Conservation (phyloP, 257 asterid species). For the Rauvolfia tetraphylla region DNA sequence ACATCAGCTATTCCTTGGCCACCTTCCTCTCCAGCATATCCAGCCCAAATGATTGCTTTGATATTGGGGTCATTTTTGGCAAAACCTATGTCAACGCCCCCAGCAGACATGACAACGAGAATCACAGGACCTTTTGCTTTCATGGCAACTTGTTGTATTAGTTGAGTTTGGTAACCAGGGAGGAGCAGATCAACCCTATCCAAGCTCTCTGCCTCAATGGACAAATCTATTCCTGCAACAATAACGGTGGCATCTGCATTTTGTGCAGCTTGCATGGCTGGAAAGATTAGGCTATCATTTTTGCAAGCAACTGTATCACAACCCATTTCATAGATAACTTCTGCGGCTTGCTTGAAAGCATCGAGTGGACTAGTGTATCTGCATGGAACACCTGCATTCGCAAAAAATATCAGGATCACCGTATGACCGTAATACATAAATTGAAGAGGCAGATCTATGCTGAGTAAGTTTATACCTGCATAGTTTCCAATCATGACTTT, state of each 20-base stretch:
- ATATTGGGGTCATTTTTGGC: constrained; percentile 29
- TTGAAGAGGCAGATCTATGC: neutral
- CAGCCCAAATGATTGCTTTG: constrained; percentile 46
- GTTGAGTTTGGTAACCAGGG: constrained; percentile 40
- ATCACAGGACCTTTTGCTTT: constrained; percentile 25
- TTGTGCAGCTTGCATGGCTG: constrained; percentile 35
- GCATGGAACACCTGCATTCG: constrained; percentile 40
- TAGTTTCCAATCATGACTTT: constrained; percentile 42
- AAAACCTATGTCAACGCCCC: constrained; percentile 10
- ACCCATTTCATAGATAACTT: constrained; percentile 31
- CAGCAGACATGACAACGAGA: neutral
- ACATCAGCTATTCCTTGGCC: constrained; percentile 47
- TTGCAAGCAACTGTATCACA: constrained; percentile 36
- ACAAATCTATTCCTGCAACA: constrained; percentile 34
- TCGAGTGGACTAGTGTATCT: constrained; percentile 27
- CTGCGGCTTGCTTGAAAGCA: constrained; percentile 19
- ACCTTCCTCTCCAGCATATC: constrained; percentile 51
- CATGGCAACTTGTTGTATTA: constrained; percentile 32
- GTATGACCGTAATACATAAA: neutral
- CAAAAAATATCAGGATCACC: constrained; percentile 3
- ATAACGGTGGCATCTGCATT: constrained; percentile 36
- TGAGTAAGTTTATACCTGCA: constrained; percentile 22
- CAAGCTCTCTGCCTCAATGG: constrained; percentile 30
- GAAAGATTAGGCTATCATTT: constrained; percentile 17
- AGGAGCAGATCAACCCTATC: constrained; percentile 34